Base-by-base conservation (phyloP, 345 rosid species). In the Ceriops zippeliana region DNA sequence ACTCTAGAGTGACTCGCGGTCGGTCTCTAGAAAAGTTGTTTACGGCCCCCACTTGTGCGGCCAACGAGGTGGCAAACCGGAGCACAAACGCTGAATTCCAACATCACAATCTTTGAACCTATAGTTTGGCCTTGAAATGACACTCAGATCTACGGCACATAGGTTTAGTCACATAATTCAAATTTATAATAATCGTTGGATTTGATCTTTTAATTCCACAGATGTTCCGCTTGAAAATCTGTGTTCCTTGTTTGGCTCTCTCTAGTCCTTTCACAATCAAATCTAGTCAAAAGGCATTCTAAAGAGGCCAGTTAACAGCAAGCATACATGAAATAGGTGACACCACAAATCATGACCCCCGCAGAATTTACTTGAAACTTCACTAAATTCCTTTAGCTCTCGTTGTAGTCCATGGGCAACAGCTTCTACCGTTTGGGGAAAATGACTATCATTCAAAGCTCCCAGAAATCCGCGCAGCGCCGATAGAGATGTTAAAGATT, bases 391-490 rank as follows among this genome's bases (percentile, higher is more conserved):
- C 70, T 73, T 79, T 68, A 73, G 69, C 61, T 60, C 56, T 53
- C 68, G 62, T 32, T 69, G 63, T 78, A 75, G 65, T 75, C 69
- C 73, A 53, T 76, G 67, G 37, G 28, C 59, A 65, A 79, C 59
- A 78, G 65, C 59, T 38, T 58, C 70, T 66, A 81, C 89, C 79
- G 86, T 84, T 75, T 84, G 74, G 37, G 70, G 97, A 91, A 82
- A 85, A 82, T 74, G 88, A 83, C 90, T 31, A 61, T 67, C 58
- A 57, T 70, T 66, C 34, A 35, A 67, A 81, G 84, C 83, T 72
- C 76, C 83, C 80, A 61, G 57, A 83, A 64, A 62, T 66, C 38
- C 52, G 11, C 72, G 74, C 90, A 83, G 62, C 89, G 79, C 65
- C n/a, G 64, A 80, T 65, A 71, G 80, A 70, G 81, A 79, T 76